These are phyloP conservation scores for Fusarium pininemorale DNA, from an alignment of 2,329 filamentous ascomycete genomes.

Conservation along the genomic window DNA sequence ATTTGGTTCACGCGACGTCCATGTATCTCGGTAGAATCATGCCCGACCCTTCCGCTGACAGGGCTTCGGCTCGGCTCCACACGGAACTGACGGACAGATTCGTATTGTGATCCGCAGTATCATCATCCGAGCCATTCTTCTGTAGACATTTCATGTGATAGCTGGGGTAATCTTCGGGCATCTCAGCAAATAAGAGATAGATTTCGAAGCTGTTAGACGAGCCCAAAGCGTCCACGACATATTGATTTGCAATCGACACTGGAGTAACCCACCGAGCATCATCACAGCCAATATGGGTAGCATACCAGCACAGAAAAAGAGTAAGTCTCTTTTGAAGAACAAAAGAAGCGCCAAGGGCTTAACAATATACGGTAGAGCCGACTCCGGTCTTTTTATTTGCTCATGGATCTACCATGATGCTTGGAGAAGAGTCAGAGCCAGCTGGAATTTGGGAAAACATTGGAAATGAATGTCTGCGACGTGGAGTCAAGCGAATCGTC, in stretches of 20 bases:
- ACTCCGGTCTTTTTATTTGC: constrained; percentile 29
- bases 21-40: background rate
- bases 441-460: constrained; percentile 30
- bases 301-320: background rate
- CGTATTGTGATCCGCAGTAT: accelerated
- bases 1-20: background rate
- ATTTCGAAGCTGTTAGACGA: background rate
- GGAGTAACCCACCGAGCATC: background rate
- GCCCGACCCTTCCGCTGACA: background rate
- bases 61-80: constrained; percentile 1
- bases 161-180: accelerated
- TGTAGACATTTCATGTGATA: accelerated
- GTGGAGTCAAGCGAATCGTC: constrained; percentile 21
- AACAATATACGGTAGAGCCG: background rate
- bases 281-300: background rate
- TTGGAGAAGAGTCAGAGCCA: constrained; percentile 27
- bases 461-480: constrained; percentile 20
- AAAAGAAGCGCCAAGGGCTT: background rate
- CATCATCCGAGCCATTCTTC: background rate
- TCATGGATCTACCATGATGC: constrained; percentile 35
- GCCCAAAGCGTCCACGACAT: background rate
- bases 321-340: background rate
- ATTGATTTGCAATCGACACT: too few species aligned
- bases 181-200: background rate
- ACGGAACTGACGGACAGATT: background rate